Base-by-base conservation (phyloP, 2,329 filamentous ascomycete genomes). In the Fusarium devonianum region DNA sequence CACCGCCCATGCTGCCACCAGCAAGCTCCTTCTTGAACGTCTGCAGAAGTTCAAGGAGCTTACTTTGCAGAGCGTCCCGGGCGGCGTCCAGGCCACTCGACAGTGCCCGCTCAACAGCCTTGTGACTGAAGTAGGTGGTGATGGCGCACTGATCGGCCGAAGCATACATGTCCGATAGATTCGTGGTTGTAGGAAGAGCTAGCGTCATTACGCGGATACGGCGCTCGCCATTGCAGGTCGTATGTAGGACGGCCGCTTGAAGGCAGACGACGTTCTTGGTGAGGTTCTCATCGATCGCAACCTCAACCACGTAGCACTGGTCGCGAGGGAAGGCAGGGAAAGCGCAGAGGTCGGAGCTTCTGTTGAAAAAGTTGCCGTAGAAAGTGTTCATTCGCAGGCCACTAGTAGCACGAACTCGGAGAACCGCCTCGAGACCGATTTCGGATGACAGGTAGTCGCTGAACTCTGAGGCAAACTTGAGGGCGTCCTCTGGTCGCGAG, bases 301-400 rank as follows among this genome's bases (percentile, higher is more conserved):
- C 95, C 73, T 99, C 94, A 14, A 99, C 93, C 32, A 97, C 94
- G 69, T 97, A 97, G 57, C 90, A 92, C 72, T 99, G 94, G 67
- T 99, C 94, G 69, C 94, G 88, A 22, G 94, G 94, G 79, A 99
- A 97, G 0, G 94, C 92, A 2, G 94, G 94, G 81, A 99, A 99
- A 10, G 94, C 94, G 71, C 94, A 97, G 22, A 99, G 84, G 75
- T 99, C 94, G 12, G 92, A 97, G 70, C 91, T 96, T 63, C 94
- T 85, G 78, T 97, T 99, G 81, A 99, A 99, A 75, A 99, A 99
- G 77, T 99, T 99, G 62, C 94, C 94, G 73, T 97, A 99, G 75
- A 99, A 99, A 2, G 93, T 92, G 76, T 87, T 96, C 89, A 97
- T 97, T 43, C 94, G 86, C 50, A 99, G 77, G 41, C 94, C 94